Conservation (phyloP, 2,329 filamentous ascomycete species). For the Calonectria ilicicola region DNA sequence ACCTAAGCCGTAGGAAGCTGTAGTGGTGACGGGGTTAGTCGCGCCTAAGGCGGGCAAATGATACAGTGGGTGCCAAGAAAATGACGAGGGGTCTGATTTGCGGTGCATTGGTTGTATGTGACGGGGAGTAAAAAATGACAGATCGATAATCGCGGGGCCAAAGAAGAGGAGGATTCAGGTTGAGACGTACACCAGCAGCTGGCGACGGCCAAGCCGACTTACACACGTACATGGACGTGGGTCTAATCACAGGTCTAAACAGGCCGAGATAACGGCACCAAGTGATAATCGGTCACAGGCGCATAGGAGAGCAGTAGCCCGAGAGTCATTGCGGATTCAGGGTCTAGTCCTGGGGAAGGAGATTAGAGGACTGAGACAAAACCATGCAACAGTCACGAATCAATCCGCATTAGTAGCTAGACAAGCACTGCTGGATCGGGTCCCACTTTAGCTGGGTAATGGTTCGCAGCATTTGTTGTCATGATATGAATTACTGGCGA, state of each 20-base stretch:
- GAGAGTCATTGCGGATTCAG: neutral
- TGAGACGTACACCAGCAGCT: constrained; percentile 4
- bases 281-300: neutral
- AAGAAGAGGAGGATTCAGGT: neutral
- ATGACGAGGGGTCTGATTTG: constrained; percentile 21
- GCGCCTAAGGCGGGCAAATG: constrained; percentile 12
- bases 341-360: neutral
- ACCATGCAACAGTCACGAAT: neutral
- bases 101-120: constrained; percentile 12
- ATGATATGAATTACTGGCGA: neutral
- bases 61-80: neutral
- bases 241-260: neutral
- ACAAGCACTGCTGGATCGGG: constrained; percentile 17
- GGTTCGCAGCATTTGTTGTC: neutral
- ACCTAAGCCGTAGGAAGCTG: neutral
- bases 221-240: neutral
- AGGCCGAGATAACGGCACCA: neutral
- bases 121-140: constrained; percentile 14
- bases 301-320: neutral
- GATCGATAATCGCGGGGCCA: constrained; percentile 17
- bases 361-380: neutral
- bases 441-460: neutral
- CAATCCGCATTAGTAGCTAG: constrained; percentile 1
- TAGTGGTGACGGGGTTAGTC: constrained; percentile 5
- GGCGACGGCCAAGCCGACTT: neutral